Conservation (phyloP, 371 early-diverging fungal species). For the Zancudomyces culisetae region DNA sequence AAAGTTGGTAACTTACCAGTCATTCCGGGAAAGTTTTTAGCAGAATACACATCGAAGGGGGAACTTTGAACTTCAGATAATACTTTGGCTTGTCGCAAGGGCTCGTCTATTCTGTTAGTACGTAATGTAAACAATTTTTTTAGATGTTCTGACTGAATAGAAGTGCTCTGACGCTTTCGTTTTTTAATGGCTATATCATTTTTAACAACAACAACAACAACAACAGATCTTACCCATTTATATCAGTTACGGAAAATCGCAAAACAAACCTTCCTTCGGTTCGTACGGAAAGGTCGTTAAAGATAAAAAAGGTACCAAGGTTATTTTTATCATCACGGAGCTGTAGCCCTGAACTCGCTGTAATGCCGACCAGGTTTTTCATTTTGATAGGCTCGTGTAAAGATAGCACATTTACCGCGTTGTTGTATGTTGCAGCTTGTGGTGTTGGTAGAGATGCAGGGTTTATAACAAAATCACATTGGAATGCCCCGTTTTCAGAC, state of each 20-base stretch:
- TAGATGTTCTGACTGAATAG: not conserved
- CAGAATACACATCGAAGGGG: constrained; percentile 32
- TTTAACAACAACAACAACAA: not conserved
- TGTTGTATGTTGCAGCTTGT: constrained; percentile 14
- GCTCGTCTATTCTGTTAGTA: not conserved
- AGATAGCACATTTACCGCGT: constrained; percentile 16
- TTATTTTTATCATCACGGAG: constrained; percentile 39
- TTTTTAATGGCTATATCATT: not conserved
- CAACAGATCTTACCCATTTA: constrained; percentile 2
- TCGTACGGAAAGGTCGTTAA: constrained; percentile 29
- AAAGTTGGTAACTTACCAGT: constrained; percentile 8
- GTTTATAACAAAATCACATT: constrained; percentile 33
- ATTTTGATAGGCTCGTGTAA: constrained; percentile 26
- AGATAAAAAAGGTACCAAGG: constrained; percentile 41
- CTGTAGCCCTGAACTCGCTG: constrained; percentile 42
- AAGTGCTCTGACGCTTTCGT: not conserved
- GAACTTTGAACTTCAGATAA: constrained; percentile 15
- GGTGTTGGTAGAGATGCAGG: constrained; percentile 29
- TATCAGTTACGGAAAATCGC: constrained; percentile 22
- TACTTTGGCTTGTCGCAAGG: not conserved
- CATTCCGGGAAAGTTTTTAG: constrained; percentile 47
- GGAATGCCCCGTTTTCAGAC: constrained; percentile 25
- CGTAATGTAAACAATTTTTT: not conserved
- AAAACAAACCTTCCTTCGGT: constrained; percentile 28
- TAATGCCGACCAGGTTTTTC: constrained; percentile 47